A percentile compares a stretch with the other conserved stretches of the same genome.
These are phyloP conservation scores for Periglandula ipomoeae DNA, from an alignment of 2,329 filamentous ascomycete species.

Conservation along the genomic window DNA sequence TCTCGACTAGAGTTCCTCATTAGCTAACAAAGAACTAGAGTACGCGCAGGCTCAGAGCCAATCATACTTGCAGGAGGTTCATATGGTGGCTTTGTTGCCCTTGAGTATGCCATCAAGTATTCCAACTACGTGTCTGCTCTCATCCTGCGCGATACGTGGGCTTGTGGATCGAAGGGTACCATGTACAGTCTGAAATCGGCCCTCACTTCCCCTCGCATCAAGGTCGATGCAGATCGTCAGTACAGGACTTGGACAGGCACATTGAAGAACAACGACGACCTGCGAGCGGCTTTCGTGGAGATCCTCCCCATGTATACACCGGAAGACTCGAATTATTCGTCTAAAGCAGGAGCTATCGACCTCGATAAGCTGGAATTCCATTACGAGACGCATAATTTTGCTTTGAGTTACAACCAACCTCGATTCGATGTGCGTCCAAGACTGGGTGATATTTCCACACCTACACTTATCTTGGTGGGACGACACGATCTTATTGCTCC, in stretches of 20 bases:
- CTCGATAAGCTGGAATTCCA: constrained; percentile 6
- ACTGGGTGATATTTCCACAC: constrained; percentile 11
- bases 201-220: constrained; percentile 9
- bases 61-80: constrained; percentile 16
- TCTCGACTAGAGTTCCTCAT: background rate
- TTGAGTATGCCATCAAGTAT: constrained; percentile 15
- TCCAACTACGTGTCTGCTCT: constrained; percentile 12
- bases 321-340: background rate
- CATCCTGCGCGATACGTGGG: constrained; percentile 15
- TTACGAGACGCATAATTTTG: constrained; percentile 16
- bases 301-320: constrained; percentile 13
- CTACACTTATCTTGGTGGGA: constrained; percentile 14
- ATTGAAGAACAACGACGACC: constrained; percentile 11
- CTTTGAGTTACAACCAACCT: constrained; percentile 14
- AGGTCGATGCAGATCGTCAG: constrained; percentile 12
- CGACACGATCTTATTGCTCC: constrained; percentile 14
- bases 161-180: constrained; percentile 9
- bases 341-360: background rate
- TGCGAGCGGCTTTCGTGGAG: constrained; percentile 10
- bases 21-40: constrained; percentile 7
- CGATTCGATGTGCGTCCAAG: constrained; percentile 14
- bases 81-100: constrained; percentile 15
- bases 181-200: constrained; percentile 10
- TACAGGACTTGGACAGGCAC: constrained; percentile 13
- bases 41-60: constrained; percentile 12